Evolutionary conservation across 2,329 filamentous ascomycete species (phyloP), one percentile per base, ranked within the genome.

Genomic region (Talaromyces piceae): DNA sequence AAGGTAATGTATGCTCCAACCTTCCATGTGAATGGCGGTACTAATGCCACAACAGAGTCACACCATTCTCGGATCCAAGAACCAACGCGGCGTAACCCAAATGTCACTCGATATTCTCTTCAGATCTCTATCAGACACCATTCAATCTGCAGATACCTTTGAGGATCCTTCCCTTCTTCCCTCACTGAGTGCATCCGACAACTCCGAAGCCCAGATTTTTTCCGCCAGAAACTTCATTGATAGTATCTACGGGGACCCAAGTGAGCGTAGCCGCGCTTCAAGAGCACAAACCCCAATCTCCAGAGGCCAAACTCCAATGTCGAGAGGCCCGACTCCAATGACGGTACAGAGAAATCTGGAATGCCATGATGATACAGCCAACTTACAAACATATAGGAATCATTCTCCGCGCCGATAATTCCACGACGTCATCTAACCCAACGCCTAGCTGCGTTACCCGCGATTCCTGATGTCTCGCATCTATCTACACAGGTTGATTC

Each of bases 51-150:
- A 33, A 27, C 63, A 96, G 91, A 94, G 88, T 56, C 91, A 98
- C 67, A 98, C 93, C 0, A 95, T 97, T 54, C 80, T 98, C 13
- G 93, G 93, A 50, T 94, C 88, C 11, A 86, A 84, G 59, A 82
- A 80, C 20, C 88, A 96, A 68, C 85, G 91, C 57, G 93, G 93
- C 56, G 74, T 98, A 49, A 95, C 90, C 0, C 93, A 98, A 67
- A 84, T 98, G 62, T 81, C 89, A 0, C 83, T 98, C 50, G 91
- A 97, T 63, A 80, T 94, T 37, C 78, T 97, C 46, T 98, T 94
- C 72, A 83, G 85, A 56, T 91, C 87, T 41, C 82, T 95, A 47
- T 82, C 82, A 52, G 73, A 80, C 16, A 86, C 84, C 53, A 81
- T 94, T 50, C 81, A 87, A 57, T 82, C 87, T 47, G 72, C 77